Evolutionary conservation across 1,284 basidiomycete species (phyloP), one percentile per base, ranked within the genome.

Genomic region (Ceratobasidium sp.): DNA sequence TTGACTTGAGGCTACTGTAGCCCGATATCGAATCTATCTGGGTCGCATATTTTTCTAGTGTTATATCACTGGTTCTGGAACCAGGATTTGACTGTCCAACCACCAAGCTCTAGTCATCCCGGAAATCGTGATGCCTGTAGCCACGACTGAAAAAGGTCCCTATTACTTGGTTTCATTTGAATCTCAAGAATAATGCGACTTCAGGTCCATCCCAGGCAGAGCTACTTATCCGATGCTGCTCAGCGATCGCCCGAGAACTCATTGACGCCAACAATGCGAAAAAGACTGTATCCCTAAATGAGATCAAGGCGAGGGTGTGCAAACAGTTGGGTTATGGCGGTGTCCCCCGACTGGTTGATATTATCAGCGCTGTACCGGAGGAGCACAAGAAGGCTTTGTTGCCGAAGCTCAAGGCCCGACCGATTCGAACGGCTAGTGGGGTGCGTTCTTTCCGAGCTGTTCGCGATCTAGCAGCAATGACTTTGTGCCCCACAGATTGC

Each of bases 351-450:
- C 88, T 99, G 40, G 97, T 99, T 59, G 98, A 99, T 83, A 98
- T 99, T 81, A 97, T 99, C 83, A 96, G 96, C 79, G 97, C 98
- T 37, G 98, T 99, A 71, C 98, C 98, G 2, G 97, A 99, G 82
- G 96, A 98, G 68, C 96, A 97, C 86, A 96, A 97, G 84, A 96
- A 96, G 81, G 91, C 92, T 6, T 85, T 99, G 37, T 85, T 98
- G 64, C 96, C 97, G 0, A 97, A 94, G 82, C 86, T 99, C 78
- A 94, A 92, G 81, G 98, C 98, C 17, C 91, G 98, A 81, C 98
- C 98, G 6, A 95, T 99, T 71, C 88, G 98, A 80, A 99, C 97
- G n/a, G 98, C 98, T 1, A 97, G 95, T 84, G 98, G 98, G 76
- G 96, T 96, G 82, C 80, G 90, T 84, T 56, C n/a, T 25, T 46